Percentiles rank a stretch among this genome's conserved stretches.
These are phyloP conservation scores for Phytophthora meadii DNA, from an alignment of 352 stramenopile species.

Conservation along the genomic window DNA sequence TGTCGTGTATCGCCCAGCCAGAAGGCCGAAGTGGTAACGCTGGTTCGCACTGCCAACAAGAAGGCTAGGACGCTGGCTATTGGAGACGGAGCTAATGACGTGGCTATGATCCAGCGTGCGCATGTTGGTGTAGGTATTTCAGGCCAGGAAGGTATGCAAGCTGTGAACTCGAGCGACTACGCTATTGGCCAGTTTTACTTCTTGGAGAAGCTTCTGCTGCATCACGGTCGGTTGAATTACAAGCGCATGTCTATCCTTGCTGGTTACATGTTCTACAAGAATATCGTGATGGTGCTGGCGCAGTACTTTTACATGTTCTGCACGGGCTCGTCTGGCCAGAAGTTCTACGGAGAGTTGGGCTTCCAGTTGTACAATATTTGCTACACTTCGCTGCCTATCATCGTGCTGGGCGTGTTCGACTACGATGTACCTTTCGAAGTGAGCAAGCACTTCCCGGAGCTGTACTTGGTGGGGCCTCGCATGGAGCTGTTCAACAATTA, in stretches of 20 bases:
- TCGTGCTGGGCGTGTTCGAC: constrained; percentile 78
- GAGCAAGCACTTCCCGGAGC: constrained; percentile 67
- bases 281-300: constrained; percentile 91
- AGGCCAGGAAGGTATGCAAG: constrained; percentile 93
- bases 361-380: constrained; percentile 95
- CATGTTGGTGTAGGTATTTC: constrained; percentile 93
- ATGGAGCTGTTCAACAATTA: constrained; percentile 87
- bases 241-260: constrained; percentile 94
- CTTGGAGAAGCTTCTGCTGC: constrained; percentile 94
- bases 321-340: constrained; percentile 91
- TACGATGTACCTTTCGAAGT: constrained; percentile 82
- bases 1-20: constrained; percentile 86
- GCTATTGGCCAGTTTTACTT: constrained; percentile 98
- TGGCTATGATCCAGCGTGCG: constrained; percentile 94
- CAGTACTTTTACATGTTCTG: constrained; percentile 94
- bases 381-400: constrained; percentile 93
- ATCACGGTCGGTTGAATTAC: constrained; percentile 98
- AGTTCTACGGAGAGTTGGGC: constrained; percentile 81
- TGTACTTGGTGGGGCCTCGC: constrained; percentile 78
- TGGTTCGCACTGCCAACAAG: constrained; percentile 62
- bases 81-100: constrained; percentile 95
- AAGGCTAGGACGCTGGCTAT: constrained; percentile 86
- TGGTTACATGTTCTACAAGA: constrained; percentile 99
- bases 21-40: constrained; percentile 80
- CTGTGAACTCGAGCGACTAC: constrained; percentile 98